Conservation (phyloP, 768 basidiomycete species). For the Mycena galericulata region DNA sequence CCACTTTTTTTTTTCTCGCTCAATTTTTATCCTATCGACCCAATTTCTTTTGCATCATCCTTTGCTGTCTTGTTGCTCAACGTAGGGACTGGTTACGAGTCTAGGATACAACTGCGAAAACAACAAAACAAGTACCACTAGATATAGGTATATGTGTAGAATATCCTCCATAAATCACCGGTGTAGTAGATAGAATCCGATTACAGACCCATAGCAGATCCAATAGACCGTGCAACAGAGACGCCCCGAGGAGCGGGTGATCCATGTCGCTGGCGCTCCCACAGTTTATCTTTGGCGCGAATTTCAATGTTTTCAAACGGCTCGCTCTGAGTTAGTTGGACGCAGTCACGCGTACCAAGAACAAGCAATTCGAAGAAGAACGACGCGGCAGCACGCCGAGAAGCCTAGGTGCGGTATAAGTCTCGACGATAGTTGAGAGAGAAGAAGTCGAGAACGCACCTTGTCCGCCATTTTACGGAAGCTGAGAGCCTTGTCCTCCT, state of each 20-base stretch:
- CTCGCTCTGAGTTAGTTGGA: conserved; percentile 79
- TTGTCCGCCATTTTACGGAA: conserved; percentile 86
- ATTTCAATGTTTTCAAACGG: conserved; percentile 92
- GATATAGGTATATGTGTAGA: conserved; percentile 15
- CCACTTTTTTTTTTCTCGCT: too few relatives aligned
- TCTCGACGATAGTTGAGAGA: background rate
- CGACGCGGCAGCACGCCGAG: conserved; percentile 90
- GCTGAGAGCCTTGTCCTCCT: conserved; percentile 73
- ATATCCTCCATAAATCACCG: conserved; percentile 26
- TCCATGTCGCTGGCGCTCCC: conserved; percentile 70
- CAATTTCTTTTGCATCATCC: too few relatives aligned
- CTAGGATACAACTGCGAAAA: conserved; percentile 28
- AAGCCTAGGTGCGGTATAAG: conserved; percentile 64
- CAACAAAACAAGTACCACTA: conserved; percentile 20
- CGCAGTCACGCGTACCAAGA: conserved; percentile 91
- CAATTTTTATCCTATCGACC: too few relatives aligned
- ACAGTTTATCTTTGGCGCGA: conserved; percentile 84
- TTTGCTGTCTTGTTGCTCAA: too few relatives aligned
- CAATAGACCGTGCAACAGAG: conserved; percentile 60
- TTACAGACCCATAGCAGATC: conserved; percentile 56
- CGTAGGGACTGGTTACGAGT: too few relatives aligned
- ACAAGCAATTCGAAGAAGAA: conserved; percentile 99
- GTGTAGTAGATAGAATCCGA: conserved; percentile 4
- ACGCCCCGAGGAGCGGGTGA: conserved; percentile 45
- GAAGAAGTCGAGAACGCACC: conserved; percentile 51